Evolutionary conservation across 1,284 basidiomycete species (phyloP), one percentile per base, ranked within the genome.

Genomic region (Apiotrichum gamsii): DNA sequence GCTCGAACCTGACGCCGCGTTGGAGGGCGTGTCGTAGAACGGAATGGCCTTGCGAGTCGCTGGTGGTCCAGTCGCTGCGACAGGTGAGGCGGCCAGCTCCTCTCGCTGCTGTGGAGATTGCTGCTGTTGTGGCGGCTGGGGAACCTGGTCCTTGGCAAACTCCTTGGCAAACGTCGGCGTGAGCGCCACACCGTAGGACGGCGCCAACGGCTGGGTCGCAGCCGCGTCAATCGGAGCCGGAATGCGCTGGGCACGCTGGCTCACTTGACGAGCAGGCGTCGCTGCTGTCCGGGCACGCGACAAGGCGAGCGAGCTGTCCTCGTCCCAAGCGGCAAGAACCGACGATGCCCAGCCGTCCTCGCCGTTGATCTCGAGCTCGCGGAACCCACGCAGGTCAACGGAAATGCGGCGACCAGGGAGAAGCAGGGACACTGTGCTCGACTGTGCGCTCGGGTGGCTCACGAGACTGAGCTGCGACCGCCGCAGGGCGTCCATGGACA

Each of bases 331-430:
- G 3, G 48, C 52, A 6, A 70, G 45, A n/a, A 66, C 53, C 18
- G 47, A 50, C 13, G 58, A 58, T 1, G 59, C 60, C 68, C 66
- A 70, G 9, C 53, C 54, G 6, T 57, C 60, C 8, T 60, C 63
- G n/a, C 45, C 51, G 5, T 4, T 48, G 15, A 63, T 43, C 10
- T 47, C 43, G 18, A 64, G 45, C 16, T 53, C 53, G 5, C 52
- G 54, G 51, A 70, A 70, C 2, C 56, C 59, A 8, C 58, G 45
- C 11, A 70, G 35, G 29, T 69, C 64, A 35, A 61, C 62, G 1
- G 65, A 69, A 9, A 68, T 36, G 8, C 67, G 47, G 11, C 25
- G 25, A 6, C 8, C 6, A n/a, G n/a, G n/a, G n/a, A n/a, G n/a
- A n/a, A n/a, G n/a, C n/a, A n/a, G n/a, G n/a, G n/a, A n/a, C n/a